Base-by-base conservation (phyloP, 2,329 filamentous ascomycete species). In the Scedosporium dehoogii region DNA sequence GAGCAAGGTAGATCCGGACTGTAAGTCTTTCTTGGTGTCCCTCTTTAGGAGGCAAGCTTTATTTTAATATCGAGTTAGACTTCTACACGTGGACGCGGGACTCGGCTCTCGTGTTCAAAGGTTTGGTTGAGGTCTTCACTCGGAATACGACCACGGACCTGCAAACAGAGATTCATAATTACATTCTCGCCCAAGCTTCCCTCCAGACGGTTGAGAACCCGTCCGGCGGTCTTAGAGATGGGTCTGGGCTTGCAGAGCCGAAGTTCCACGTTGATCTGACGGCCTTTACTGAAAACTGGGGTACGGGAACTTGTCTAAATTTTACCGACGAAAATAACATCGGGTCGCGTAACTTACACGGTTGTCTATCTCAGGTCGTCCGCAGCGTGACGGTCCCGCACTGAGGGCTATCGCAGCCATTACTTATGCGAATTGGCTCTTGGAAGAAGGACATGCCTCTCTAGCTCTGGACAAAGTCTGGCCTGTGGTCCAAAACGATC, bases 71-170 rank as follows among this genome's bases (percentile, higher is more conserved):
- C 9, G n/a, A 48, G 16, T 21, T 21, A 90, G 88, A 92, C 72
- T 91, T 82, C 70, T 92, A 85, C 69, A 90, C 88, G 0, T 93
- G 90, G 90, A 91, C 86, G 1, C 78, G 90, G 68, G 90, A 93
- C 71, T 82, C 87, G 14, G 87, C 86, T 27, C 78, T 92, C 38
- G 84, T 85, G 1, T 84, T 89, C 75, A 91, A 90, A 74, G 76
- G 78, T 25, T 73, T 92, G 12, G 77, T 89, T 6, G 89, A 92
- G 67, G 78, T 82, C 21, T 88, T 91, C 70, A 29, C 64, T 44
- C 10, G 10, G 21, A 70, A 75, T 58, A 76, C 83, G 63, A 81
- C 88, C 66, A 73, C 77, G 1, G 73, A 74, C 16, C 75, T 91
- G 18, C 85, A 88, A 68, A 74, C 72, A 6, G 72, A 80, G 42